Conservation (phyloP, 2,329 filamentous ascomycete species). For the Paradendryphiella salina region DNA sequence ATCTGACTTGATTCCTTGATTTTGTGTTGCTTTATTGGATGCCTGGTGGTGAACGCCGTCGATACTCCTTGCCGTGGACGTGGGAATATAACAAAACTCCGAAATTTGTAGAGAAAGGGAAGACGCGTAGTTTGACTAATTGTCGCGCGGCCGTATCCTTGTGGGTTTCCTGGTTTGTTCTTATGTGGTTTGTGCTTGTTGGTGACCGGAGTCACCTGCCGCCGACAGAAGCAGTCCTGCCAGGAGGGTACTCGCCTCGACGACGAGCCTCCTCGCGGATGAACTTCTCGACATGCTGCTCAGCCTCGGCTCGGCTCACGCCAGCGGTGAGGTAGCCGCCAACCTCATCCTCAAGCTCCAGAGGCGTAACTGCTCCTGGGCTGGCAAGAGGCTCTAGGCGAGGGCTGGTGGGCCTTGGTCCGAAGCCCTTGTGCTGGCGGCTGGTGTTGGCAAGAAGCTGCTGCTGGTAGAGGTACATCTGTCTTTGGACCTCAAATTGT, state of each 20-base stretch:
- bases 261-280: constrained; percentile 52
- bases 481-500: constrained; percentile 55
- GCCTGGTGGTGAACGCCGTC: constrained; percentile 39
- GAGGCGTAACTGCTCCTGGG: constrained; percentile 57
- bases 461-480: constrained; percentile 55
- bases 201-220: constrained; percentile 38
- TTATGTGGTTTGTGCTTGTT: constrained; percentile 2
- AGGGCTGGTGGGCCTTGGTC: constrained; percentile 52
- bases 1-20: constrained; percentile 3
- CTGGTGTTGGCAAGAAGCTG: constrained; percentile 46
- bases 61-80: constrained; percentile 30
- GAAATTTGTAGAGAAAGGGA: constrained; percentile 6
- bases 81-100: constrained; percentile 17
- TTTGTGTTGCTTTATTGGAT: constrained; percentile 11
- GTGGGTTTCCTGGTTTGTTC: constrained; percentile 1
- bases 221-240: constrained; percentile 34
- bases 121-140: background rate
- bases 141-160: constrained; percentile 7
- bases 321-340: constrained; percentile 55
- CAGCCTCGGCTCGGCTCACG: constrained; percentile 44
- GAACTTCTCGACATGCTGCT: constrained; percentile 51
- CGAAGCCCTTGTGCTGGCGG: constrained; percentile 28
- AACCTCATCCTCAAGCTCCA: constrained; percentile 51
- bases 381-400: constrained; percentile 55
- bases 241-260: constrained; percentile 41